These are phyloP conservation scores for Bacidia gigantensis DNA, from an alignment of 495 filamentous ascomycete species.

Conservation along the genomic window DNA sequence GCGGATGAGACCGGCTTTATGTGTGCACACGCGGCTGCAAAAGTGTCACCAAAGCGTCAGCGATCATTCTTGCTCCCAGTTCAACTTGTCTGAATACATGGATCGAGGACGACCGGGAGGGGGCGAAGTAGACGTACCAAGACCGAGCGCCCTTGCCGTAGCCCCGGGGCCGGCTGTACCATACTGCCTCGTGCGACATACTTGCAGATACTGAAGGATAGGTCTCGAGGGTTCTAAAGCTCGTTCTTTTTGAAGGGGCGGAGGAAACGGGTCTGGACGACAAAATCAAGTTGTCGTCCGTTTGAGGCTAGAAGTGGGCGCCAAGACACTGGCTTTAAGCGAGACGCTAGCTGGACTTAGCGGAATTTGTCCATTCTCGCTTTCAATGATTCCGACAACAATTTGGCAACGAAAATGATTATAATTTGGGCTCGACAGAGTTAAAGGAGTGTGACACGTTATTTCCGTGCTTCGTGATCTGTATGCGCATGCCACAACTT, in stretches of 20 bases:
- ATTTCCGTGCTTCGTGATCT: no score
- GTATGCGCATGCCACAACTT: no score
- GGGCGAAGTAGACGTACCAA: constrained; percentile 47
- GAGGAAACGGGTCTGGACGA: neutral
- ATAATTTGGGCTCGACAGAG: no score
- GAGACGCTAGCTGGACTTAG: constrained; percentile 10
- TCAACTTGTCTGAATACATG: neutral
- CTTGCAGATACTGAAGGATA: constrained; percentile 25
- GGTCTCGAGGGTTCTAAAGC: neutral
- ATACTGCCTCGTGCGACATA: constrained; percentile 99
- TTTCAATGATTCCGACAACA: no score
- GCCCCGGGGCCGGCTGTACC: constrained; percentile 92
- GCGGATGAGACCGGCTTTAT: constrained; percentile 75
- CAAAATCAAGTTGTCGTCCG: neutral
- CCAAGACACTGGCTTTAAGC: constrained; percentile 12
- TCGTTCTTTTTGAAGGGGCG: neutral
- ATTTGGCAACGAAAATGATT: no score
- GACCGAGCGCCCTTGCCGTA: constrained; percentile 89
- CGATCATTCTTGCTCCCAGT: neutral
- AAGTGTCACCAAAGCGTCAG: neutral
- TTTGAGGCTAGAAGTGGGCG: constrained; percentile 2
- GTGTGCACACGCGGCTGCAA: constrained; percentile 71
- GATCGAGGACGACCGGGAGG: neutral
- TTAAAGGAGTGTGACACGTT: no score
- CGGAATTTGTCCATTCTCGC: no score